Base-by-base conservation (phyloP, 2,329 filamentous ascomycete species). In the Colletotrichum sp. region DNA sequence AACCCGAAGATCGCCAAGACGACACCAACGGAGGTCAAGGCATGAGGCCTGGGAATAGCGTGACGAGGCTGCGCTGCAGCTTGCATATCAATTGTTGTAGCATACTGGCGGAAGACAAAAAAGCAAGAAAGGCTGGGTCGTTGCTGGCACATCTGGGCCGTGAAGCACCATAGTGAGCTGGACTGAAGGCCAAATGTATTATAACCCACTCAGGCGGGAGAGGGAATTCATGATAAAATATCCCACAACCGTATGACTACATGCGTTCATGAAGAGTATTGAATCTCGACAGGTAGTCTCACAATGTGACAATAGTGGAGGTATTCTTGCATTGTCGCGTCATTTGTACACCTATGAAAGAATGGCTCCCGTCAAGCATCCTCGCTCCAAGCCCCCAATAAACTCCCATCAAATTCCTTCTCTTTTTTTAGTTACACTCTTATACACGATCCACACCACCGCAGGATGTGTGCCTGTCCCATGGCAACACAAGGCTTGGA, bases 281-380 rank as follows among this genome's bases (percentile, higher is more conserved):
- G 5, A 3, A n/a, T n/a, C 38, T n/a, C 38, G 18, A 4, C 38
- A 48, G 38, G 9, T n/a, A 12, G 9, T 48, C 38, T 48, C 9
- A 48, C 18, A 10, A 48, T n/a, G 18, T 48, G 38, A 48, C 38
- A 48, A 48, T n/a, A 28, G 16, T 48, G 48, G 63, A 75, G 72
- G 68, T 76, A 77, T 76, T 76, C 67, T 68, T 72, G 75, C 73
- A 77, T 77, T 77, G 61, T 65, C 75, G 75, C 75, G 60, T 76
- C 68, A 76, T 76, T 66, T 74, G 67, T 72, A 77, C 75, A 77
- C 63, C 68, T 71, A 71, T 57, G 61, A 75, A 76, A 75, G 66
- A 71, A 68, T 61, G 72, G 71, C 71, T 63, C 74, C 43, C 43
- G 60, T 48, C 74, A 71, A 76, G 52, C 36, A 76, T 66, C 67